Percentiles rank a stretch among this genome's conserved stretches.
Evolutionary conservation across 1,284 basidiomycete species (phyloP).

Genomic region (Pseudozyma sp.): DNA sequence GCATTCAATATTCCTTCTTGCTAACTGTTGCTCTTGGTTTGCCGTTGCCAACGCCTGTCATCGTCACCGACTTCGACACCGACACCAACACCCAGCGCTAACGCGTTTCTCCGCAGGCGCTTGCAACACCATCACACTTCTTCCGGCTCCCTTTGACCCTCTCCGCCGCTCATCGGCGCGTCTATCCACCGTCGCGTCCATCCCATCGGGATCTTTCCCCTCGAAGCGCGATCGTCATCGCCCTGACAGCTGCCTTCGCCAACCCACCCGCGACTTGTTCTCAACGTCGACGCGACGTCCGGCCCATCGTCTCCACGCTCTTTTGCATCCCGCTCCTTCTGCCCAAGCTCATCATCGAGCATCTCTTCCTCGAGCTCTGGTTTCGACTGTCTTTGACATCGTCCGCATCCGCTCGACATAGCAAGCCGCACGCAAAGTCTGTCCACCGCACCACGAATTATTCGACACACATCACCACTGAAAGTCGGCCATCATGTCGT

Average conservation of each 20-base stretch:
- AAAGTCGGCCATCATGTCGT: conserved; percentile 24
- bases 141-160: neutral
- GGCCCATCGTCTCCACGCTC: conserved; percentile 2
- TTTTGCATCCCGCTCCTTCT: conserved; percentile 1
- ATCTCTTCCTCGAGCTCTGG: neutral
- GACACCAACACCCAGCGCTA: neutral
- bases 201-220: conserved; percentile 1
- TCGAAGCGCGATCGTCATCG: conserved; percentile 5
- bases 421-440: no score
- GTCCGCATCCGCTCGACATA: neutral
- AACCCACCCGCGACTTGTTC: neutral
- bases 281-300: conserved; percentile 14
- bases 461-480: no score
- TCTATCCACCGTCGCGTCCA: conserved; percentile 20
- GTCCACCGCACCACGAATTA: no score
- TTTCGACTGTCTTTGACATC: neutral
- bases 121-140: neutral
- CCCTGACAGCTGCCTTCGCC: neutral
- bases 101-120: conserved; percentile 21
- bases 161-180: conserved; percentile 21
- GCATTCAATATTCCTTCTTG: conserved; percentile 35
- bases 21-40: conserved; percentile 22
- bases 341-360: neutral
- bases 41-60: conserved; percentile 9
- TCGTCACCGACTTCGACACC: neutral